Evolutionary conservation across 139 green algal species (phyloP).

Genomic region (Chlorella sorokiniana): DNA sequence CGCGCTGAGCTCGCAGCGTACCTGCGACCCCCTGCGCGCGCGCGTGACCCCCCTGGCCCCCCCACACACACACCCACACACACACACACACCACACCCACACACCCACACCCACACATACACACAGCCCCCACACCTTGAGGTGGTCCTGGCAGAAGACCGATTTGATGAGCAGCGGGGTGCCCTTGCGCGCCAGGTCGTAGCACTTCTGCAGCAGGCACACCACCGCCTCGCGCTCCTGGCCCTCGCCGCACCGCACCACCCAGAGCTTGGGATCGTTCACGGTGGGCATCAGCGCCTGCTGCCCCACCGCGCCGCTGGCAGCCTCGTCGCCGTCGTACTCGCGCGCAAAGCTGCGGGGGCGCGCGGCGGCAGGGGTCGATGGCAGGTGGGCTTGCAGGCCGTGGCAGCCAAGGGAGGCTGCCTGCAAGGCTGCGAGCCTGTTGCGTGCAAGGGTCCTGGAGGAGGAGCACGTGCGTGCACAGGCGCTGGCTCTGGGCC

Average conservation of each 20-base stretch:
- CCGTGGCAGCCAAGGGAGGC: too few species aligned
- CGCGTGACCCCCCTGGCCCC: too few species aligned
- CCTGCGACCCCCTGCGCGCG: too few species aligned
- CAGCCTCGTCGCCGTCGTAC: slow-evolving; percentile 40
- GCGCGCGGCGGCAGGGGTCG: too few species aligned
- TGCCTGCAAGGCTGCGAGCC: too few species aligned
- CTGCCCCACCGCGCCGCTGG: slow-evolving; percentile 77
- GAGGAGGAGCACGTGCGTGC: too few species aligned
- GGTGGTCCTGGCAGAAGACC: slow-evolving; percentile 88
- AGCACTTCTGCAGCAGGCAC: slow-evolving; percentile 90
- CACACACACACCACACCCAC: neutral
- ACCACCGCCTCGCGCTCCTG: slow-evolving; percentile 82
- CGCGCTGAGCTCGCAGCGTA: too few species aligned
- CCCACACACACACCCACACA: neutral
- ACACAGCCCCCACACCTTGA: slow-evolving; percentile 69
- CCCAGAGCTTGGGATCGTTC: slow-evolving; percentile 94
- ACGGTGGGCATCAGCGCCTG: slow-evolving; percentile 90
- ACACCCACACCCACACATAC: neutral
- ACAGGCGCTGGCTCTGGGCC: neutral
- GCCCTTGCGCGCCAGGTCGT: slow-evolving; percentile 52
- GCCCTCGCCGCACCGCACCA: slow-evolving; percentile 77
- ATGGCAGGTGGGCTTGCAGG: too few species aligned
- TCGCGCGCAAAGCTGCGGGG: neutral
- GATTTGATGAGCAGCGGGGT: slow-evolving; percentile 87
- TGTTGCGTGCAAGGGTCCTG: neutral